Evolutionary conservation across 345 rosid species (phyloP).

Genomic region (Excoecaria cochinchinensis): DNA sequence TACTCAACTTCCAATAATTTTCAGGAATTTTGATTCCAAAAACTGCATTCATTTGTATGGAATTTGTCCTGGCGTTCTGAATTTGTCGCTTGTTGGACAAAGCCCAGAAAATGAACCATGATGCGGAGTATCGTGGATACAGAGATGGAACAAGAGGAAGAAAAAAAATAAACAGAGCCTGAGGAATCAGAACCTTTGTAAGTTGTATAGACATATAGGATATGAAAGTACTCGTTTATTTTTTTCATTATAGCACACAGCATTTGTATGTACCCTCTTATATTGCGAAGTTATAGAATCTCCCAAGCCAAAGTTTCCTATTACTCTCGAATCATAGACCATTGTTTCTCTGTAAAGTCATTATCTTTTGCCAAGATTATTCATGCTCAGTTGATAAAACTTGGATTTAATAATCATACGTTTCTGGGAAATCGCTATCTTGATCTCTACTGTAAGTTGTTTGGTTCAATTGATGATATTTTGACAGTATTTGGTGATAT

Average conservation of each 20-base stretch:
- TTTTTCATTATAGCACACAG: background rate
- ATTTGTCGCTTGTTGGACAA: too few relatives aligned
- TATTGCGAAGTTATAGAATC: constrained; percentile 40
- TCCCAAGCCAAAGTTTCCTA: constrained; percentile 34
- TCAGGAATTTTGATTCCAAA: too few relatives aligned
- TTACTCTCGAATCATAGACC: constrained; percentile 43
- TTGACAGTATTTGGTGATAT: constrained; percentile 47
- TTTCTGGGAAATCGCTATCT: constrained; percentile 69
- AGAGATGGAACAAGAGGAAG: background rate
- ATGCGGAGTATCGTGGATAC: too few relatives aligned
- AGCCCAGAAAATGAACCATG: too few relatives aligned
- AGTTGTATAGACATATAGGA: background rate
- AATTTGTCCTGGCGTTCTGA: too few relatives aligned
- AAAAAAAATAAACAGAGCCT: background rate
- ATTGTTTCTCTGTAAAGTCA: constrained; percentile 41
- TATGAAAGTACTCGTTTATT: background rate
- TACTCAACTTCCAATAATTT: too few relatives aligned
- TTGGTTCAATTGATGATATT: constrained; percentile 40
- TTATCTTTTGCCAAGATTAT: constrained; percentile 31
- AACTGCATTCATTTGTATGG: too few relatives aligned
- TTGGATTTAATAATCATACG: constrained; percentile 48
- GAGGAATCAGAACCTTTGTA: background rate
- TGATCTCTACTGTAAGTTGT: constrained; percentile 50
- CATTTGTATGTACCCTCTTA: constrained; percentile 44
- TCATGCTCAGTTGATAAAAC: constrained; percentile 63